phyloP scores from a whole-genome alignment of 768 basidiomycete genomes.

The Rhizopogon sp. region DNA sequence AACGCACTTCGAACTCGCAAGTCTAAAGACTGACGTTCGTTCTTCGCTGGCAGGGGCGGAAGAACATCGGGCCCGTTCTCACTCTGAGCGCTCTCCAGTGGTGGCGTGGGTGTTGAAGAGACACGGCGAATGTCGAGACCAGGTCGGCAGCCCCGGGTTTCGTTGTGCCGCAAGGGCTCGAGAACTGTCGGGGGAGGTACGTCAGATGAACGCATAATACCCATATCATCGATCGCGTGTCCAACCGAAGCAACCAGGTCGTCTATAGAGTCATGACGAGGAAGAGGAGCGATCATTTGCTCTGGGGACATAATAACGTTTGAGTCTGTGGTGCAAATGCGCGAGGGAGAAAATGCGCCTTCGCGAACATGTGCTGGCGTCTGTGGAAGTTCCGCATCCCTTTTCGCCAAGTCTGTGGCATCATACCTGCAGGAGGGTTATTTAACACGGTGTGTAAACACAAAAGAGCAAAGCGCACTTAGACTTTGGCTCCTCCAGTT shows the following conservation, averaged over 20 bases:
- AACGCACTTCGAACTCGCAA: slow-evolving; percentile 22
- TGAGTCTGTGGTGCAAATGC: slow-evolving; percentile 22
- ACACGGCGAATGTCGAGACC: slow-evolving; percentile 29
- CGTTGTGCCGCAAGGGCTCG: slow-evolving; percentile 31
- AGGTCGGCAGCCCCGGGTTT: slow-evolving; percentile 19
- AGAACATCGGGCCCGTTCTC: slow-evolving; percentile 8
- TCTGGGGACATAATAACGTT: slow-evolving; percentile 9
- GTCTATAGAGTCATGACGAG: slow-evolving; percentile 28
- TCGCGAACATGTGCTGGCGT: slow-evolving; percentile 42
- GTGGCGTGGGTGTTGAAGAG: slow-evolving; percentile 6
- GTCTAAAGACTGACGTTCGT: slow-evolving; percentile 17
- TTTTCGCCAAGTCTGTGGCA: not conserved
- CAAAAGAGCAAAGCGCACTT: not conserved
- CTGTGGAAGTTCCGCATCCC: not conserved
- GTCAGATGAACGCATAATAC: slow-evolving; percentile 26
- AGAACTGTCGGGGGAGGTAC: slow-evolving; percentile 36
- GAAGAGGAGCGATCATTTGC: slow-evolving; percentile 15
- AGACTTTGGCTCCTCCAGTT: not conserved
- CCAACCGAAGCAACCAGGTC: slow-evolving; percentile 33
- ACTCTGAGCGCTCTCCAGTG: slow-evolving; percentile 9
- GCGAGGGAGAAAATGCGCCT: slow-evolving; percentile 60
- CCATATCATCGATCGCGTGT: slow-evolving; percentile 34
- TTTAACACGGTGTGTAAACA: not conserved
- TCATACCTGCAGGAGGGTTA: not conserved
- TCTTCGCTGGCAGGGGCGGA: slow-evolving; percentile 26